A percentile compares a stretch with the other conserved stretches of the same genome.
These are phyloP conservation scores for Solanum boliviense DNA, from an alignment of 257 asterid species.

Conservation along the genomic window DNA sequence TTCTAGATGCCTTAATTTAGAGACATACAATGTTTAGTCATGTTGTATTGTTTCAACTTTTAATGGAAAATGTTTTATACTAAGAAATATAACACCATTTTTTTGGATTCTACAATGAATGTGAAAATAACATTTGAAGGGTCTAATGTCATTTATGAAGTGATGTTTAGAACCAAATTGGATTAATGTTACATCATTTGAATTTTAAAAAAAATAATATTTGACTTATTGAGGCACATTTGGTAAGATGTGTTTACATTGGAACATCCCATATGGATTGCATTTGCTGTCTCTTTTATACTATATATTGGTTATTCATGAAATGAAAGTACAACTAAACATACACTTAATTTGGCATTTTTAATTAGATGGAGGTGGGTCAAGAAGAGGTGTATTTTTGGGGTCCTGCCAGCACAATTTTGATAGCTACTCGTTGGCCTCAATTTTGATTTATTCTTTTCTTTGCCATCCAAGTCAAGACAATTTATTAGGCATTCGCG, in stretches of 20 bases:
- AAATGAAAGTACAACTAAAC: neutral
- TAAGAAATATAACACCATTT: neutral
- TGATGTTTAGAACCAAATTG: neutral
- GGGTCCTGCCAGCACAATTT: neutral
- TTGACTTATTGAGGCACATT: neutral
- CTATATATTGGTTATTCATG: too few species aligned
- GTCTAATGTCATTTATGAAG: neutral
- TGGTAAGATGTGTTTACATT: neutral
- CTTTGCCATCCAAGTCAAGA: neutral
- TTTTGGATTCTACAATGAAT: neutral
- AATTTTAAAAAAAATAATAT: neutral
- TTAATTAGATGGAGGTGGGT: neutral
- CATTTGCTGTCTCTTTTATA: neutral
- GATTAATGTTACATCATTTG: neutral
- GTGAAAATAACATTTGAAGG: neutral
- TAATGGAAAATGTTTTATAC: neutral
- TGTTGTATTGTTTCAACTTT: neutral
- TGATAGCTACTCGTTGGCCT: neutral
- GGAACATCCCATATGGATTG: neutral
- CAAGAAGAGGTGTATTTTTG: neutral
- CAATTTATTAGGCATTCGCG: accelerated
- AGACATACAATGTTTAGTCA: neutral
- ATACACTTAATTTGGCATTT: neutral
- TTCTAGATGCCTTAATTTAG: neutral
- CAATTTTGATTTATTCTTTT: neutral